Evolutionary conservation across 768 basidiomycete genomes (phyloP), one percentile per base, ranked within the genome.

Genomic region (Podaxis sp.): DNA sequence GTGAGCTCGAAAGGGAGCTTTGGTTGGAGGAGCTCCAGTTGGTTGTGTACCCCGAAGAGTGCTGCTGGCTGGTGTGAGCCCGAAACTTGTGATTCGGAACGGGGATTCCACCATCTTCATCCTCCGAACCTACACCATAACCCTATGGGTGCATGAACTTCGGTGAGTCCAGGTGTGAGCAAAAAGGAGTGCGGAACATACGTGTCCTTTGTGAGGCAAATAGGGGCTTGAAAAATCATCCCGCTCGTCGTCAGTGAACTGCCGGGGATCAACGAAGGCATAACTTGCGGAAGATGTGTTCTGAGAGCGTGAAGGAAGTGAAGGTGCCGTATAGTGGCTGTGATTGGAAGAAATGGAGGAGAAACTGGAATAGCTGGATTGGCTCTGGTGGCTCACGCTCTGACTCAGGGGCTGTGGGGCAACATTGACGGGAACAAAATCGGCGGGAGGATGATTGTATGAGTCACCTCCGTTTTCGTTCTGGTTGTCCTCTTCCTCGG

Each of bases 191-290:
- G 15, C n/a, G 17, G 36, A 37, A 62, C 60, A 22, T 62, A 62
- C 60, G 8, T 41, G n/a, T 52, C 22, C 37, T 12, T 49, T 58
- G n/a, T 40, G 26, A 22, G 50, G 20, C 49, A 20, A 40, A 17
- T n/a, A 22, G 24, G 36, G 11, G 20, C 12, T 44, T 4, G 33
- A 28, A 38, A n/a, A 46, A 22, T 60, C 58, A 41, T 60, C 58
- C 24, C 58, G 51, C 30, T 59, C 58, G 36, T 60, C 57, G 24
- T 60, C 52, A 50, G 61, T 56, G 24, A 60, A 50, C 26, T 56
- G 41, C 26, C 75, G 76, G 11, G 80, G 78, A 65, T 78, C 77
- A 44, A 83, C 80, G 36, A 81, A 71, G 12, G 77, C 78, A 67
- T 81, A 83, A 65, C 74, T 77, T 7, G 75, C 76, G 37, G 68